Conservation (phyloP, 371 early-diverging fungal genomes). For the Zychaea mexicana region DNA sequence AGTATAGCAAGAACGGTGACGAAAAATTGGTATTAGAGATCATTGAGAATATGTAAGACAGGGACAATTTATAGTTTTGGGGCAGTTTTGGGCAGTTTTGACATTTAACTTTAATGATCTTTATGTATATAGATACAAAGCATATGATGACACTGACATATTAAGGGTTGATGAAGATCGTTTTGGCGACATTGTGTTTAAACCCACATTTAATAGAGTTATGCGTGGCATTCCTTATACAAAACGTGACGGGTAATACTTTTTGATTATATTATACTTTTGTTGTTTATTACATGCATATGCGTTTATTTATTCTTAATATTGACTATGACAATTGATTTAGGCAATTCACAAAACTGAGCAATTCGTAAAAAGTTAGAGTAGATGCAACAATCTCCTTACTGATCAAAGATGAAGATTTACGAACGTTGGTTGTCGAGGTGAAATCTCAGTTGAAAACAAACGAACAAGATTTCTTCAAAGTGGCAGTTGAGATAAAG, state of each 20-base stretch:
- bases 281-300: neutral
- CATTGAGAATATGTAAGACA: neutral
- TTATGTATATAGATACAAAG: neutral
- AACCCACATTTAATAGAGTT: neutral
- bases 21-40: neutral
- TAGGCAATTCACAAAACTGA: neutral
- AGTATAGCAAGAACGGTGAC: neutral
- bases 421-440: neutral
- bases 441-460: neutral
- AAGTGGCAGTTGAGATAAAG: neutral
- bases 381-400: neutral
- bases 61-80: neutral
- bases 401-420: neutral
- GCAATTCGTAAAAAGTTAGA: neutral
- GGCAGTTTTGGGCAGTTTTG: too few relatives aligned
- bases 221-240: neutral
- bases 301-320: neutral
- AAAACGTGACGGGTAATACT: neutral
- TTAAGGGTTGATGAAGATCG: neutral
- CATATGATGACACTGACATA: neutral
- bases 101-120: neutral
- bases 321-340: neutral
- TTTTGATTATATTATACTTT: neutral
- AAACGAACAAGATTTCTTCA: neutral
- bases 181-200: neutral